phyloP scores from a whole-genome alignment of 2,329 filamentous ascomycete genomes.

The Chaetomium sp. region DNA sequence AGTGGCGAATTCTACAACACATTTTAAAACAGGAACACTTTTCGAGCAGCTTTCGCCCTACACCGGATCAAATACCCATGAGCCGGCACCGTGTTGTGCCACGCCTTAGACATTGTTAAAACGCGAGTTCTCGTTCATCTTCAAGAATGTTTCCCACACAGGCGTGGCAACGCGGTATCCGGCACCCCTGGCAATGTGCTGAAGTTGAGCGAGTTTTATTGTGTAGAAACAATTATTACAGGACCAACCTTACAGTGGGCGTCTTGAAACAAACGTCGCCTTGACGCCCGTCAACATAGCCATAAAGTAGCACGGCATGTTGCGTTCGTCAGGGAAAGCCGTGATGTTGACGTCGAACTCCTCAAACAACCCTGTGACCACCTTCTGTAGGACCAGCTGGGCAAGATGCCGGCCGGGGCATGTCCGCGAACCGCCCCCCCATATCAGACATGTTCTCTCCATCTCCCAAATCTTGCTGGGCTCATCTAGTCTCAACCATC shows the following conservation, averaged over 20 bases:
- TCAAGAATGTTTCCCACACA: too few species aligned
- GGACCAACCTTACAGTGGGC: too few species aligned
- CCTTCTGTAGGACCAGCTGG: constrained; percentile 43
- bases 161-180: too few species aligned
- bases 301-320: constrained; percentile 44
- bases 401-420: constrained; percentile 47
- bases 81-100: too few species aligned
- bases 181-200: not conserved
- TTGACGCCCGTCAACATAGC: constrained; percentile 45
- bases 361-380: constrained; percentile 35
- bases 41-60: too few species aligned
- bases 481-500: constrained; percentile 38
- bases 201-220: too few species aligned
- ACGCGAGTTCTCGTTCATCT: too few species aligned
- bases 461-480: constrained; percentile 30
- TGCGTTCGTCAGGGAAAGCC: constrained; percentile 32
- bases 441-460: constrained; percentile 44
- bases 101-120: too few species aligned
- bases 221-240: too few species aligned
- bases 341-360: constrained; percentile 39
- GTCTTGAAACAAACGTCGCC: constrained; percentile 30
- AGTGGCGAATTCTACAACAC: too few species aligned
- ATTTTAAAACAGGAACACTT: not conserved
- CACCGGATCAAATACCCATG: too few species aligned
- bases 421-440: constrained; percentile 45